Evolutionary conservation across 108 stramenopile species (phyloP).

Genomic region (Pseudonitzschia delicatissima): DNA sequence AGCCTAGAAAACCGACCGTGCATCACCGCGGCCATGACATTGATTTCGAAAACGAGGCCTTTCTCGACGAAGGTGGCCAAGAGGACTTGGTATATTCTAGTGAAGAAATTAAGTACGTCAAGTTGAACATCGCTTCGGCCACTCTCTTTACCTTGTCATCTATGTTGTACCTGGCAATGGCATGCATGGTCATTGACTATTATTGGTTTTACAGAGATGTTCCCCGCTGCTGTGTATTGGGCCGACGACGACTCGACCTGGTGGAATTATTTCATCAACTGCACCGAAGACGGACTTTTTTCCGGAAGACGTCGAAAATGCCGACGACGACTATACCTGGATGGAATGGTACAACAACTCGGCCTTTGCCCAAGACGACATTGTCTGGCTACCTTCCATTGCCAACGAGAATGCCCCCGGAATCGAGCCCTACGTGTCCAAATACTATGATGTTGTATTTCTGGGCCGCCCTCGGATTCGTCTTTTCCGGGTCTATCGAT

Average conservation of each 20-base stretch:
- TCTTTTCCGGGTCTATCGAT: background rate
- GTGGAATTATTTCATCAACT: constrained; percentile 12
- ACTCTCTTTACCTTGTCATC: constrained; percentile 1
- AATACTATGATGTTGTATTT: constrained; percentile 13
- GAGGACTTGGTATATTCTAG: background rate
- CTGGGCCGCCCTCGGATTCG: constrained; percentile 1
- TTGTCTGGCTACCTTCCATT: background rate
- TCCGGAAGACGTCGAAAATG: background rate
- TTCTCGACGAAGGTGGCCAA: background rate
- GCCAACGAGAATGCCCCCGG: background rate
- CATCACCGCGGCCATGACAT: background rate
- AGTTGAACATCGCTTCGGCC: constrained; percentile 1
- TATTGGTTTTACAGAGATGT: constrained; percentile 12
- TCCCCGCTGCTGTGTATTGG: background rate
- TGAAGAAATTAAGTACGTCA: no score
- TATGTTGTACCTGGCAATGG: constrained; percentile 2
- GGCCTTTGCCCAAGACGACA: background rate
- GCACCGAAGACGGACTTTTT: background rate
- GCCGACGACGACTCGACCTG: constrained; percentile 7
- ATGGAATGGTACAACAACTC: constrained; percentile 10
- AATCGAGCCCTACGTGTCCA: background rate
- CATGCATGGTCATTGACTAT: background rate
- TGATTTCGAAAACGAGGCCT: background rate
- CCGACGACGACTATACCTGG: constrained; percentile 6
- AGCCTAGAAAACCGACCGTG: constrained; percentile 10